Evolutionary conservation across 2,329 filamentous ascomycete genomes (phyloP), one percentile per base, ranked within the genome.

Genomic region (Blastomyces parvus): DNA sequence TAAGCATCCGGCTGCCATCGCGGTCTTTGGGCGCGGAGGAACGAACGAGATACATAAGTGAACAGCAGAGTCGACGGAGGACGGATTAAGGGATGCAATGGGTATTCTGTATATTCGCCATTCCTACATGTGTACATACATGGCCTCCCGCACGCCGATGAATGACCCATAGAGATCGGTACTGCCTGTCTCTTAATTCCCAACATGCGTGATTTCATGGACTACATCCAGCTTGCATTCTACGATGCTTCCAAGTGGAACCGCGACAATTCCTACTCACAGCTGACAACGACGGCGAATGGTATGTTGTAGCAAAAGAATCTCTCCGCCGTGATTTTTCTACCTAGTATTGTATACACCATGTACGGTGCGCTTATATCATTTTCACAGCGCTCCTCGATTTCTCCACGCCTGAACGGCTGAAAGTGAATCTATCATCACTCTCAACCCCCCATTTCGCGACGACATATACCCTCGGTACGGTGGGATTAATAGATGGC

Each of bases 171-270:
- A 27, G 40, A 46, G 40, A 48, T 14, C 25, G 14, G 22, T 22
- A 0, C 2, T 22, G 19, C n/a, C 40, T 0, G 14, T 48, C 33
- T 52, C 25, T 14, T 6, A 13, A 36, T 36, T 40, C 36, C 33
- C 68, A 81, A 73, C 70, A 97, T 97, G 92, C 87, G 94, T 80
- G 88, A 92, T 79, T 97, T 96, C 81, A 96, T 97, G 90, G 91
- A 96, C 79, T 93, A 95, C 81, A 88, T 97, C 80, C 91, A 96
- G 78, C 84, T 88, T 78, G 89, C 90, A 71, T 97, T 96, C 79
- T 90, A 91, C 76, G 83, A 89, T 74, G 88, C 89, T 63, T 92
- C 91, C 56, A 84, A 88, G 74, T 97, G 92, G 92, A 89, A 92
- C 74, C 83, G 86, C 72, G 91, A 97, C 80, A 96, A 96, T 77